phyloP scores from a whole-genome alignment of 352 stramenopile species.

The Globisporangium emineosum region DNA sequence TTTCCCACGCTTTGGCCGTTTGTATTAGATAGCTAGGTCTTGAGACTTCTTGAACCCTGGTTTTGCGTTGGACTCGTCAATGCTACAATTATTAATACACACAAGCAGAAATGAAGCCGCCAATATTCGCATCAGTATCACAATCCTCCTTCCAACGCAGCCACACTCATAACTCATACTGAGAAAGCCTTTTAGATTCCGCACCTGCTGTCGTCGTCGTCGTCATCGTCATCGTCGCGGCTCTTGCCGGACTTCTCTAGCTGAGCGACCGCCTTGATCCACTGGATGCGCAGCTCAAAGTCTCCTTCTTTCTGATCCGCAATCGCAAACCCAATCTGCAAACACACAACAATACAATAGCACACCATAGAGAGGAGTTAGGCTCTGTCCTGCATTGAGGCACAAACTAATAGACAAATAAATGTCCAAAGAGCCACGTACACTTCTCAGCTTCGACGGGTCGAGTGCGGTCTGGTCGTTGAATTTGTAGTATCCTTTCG shows the following conservation, averaged over 20 bases:
- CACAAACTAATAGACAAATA: no score
- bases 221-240: slow-evolving; percentile 22
- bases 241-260: slow-evolving; percentile 32
- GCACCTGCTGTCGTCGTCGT: slow-evolving; percentile 27
- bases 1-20: background rate
- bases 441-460: slow-evolving; percentile 70
- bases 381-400: background rate
- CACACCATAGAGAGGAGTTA: background rate
- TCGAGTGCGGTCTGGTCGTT: slow-evolving; percentile 74
- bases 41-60: slow-evolving; percentile 52
- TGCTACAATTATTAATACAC: slow-evolving; percentile 15
- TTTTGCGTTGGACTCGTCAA: slow-evolving; percentile 30
- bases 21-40: slow-evolving; percentile 57
- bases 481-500: slow-evolving; percentile 81
- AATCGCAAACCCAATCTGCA: slow-evolving; percentile 79
- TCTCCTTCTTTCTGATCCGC: slow-evolving; percentile 84
- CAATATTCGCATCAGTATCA: background rate
- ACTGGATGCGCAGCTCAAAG: slow-evolving; percentile 81
- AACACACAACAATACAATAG: no score
- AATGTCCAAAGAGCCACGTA: slow-evolving; percentile 23
- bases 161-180: no score
- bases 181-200: no score
- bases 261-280: slow-evolving; percentile 82
- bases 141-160: background rate
- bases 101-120: background rate